Evolutionary conservation across 805 yeast species (phyloP).

Genomic region (Candida chilensis): DNA sequence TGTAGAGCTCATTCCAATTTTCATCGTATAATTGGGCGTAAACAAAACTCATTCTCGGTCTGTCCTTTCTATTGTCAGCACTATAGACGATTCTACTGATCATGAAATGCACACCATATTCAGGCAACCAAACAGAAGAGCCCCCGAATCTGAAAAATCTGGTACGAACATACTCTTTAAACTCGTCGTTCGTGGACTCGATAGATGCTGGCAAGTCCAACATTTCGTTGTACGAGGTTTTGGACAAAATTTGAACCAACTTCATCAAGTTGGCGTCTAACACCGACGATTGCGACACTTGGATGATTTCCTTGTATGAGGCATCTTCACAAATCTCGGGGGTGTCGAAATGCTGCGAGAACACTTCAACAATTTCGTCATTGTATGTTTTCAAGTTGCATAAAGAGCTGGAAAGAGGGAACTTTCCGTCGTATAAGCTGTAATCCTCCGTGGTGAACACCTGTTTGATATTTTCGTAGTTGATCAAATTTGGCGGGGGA

Average conservation of each 20-base stretch:
- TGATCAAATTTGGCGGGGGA: neutral
- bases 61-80: conserved; percentile 11
- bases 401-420: neutral
- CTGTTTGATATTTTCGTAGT: neutral
- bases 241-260: neutral
- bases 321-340: conserved; percentile 1
- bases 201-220: neutral
- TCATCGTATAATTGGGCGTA: conserved; percentile 13
- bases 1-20: conserved; percentile 12
- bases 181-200: neutral
- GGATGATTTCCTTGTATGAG: neutral
- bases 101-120: conserved; percentile 24
- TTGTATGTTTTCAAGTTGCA: neutral
- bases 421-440: neutral
- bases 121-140: conserved; percentile 21
- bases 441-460: neutral
- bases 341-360: neutral
- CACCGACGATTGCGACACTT: neutral
- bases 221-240: neutral
- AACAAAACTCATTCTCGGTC: conserved; percentile 13
- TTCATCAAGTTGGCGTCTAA: neutral
- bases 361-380: neutral
- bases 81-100: conserved; percentile 17
- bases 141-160: conserved; percentile 18
- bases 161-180: neutral